These are phyloP conservation scores for Microcos paniculata DNA, from an alignment of 345 rosid genomes.

Conservation along the genomic window DNA sequence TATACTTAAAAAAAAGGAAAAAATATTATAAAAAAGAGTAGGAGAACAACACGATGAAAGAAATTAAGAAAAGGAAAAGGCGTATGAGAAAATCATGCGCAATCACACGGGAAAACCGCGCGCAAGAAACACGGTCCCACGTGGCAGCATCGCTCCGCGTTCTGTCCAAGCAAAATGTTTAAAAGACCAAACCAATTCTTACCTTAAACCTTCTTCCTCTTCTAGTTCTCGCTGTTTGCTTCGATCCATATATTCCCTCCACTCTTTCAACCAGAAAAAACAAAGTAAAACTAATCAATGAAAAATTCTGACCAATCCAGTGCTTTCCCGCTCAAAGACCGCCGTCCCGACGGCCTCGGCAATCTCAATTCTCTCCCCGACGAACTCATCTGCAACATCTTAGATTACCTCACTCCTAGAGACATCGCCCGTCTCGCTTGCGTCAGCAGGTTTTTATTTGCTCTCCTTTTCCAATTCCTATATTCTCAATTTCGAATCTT, in stretches of 20 bases:
- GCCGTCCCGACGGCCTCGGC: slow-evolving; percentile 73
- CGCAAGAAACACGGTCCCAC: not conserved
- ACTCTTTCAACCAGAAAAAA: not conserved
- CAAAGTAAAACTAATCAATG: slow-evolving; percentile 18
- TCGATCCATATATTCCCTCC: not conserved
- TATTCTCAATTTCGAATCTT: not conserved
- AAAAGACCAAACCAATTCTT: not conserved
- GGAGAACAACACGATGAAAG: not conserved
- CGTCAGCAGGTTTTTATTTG: slow-evolving; percentile 70
- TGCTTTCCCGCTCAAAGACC: slow-evolving; percentile 42
- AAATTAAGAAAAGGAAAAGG: not conserved
- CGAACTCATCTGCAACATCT: slow-evolving; percentile 58
- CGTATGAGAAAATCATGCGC: not conserved
- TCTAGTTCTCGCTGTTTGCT: not conserved
- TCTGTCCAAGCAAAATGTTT: not conserved
- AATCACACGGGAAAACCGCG: not conserved
- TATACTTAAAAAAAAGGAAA: too few relatives aligned
- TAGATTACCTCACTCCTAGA: slow-evolving; percentile 63
- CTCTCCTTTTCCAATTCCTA: not conserved
- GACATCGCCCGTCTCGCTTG: slow-evolving; percentile 80
- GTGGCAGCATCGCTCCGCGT: slow-evolving; percentile 6
- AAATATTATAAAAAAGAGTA: too few relatives aligned
- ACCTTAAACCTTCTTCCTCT: not conserved
- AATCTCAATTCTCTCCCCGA: slow-evolving; percentile 65
- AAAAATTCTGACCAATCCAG: slow-evolving; percentile 28